These are phyloP conservation scores for Xylaria sp. DNA, from an alignment of 2,329 filamentous ascomycete species.

Conservation along the genomic window DNA sequence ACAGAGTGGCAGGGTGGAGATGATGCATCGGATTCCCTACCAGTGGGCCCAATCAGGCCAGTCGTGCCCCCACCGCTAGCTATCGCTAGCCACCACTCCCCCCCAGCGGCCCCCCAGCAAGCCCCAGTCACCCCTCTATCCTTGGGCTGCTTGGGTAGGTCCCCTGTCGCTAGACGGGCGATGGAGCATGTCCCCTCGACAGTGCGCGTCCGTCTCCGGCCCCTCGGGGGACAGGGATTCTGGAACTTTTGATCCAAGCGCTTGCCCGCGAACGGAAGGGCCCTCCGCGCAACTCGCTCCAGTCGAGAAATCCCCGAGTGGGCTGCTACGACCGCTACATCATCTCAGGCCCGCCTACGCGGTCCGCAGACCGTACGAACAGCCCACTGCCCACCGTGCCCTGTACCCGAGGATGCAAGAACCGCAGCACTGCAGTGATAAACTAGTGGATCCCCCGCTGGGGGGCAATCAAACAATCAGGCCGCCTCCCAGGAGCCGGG, in stretches of 20 bases:
- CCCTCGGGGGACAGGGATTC: slow-evolving; percentile 9
- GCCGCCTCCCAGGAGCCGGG: slow-evolving; percentile 18
- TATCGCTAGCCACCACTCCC: too few species aligned
- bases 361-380: slow-evolving; percentile 22
- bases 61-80: too few species aligned
- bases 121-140: too few species aligned
- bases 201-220: slow-evolving; percentile 1
- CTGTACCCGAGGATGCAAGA: background rate
- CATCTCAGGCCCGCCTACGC: slow-evolving; percentile 19
- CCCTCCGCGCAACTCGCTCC: slow-evolving; percentile 19
- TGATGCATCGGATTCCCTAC: slow-evolving; percentile 30
- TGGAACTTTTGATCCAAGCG: slow-evolving; percentile 24
- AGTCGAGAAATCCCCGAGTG: slow-evolving; percentile 25
- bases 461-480: slow-evolving; percentile 18
- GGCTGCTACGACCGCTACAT: slow-evolving; percentile 6
- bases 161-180: too few species aligned
- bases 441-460: slow-evolving; percentile 17
- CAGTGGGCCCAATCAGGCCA: slow-evolving; percentile 23
- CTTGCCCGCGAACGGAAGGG: slow-evolving; percentile 26
- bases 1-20: slow-evolving; percentile 24
- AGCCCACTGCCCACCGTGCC: slow-evolving; percentile 5
- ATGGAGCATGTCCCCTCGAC: slow-evolving; percentile 20
- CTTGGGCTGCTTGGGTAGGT: too few species aligned
- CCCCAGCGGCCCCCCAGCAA: too few species aligned
- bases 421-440: slow-evolving; percentile 10